These are phyloP conservation scores for Rasamsonia emersonii DNA, from an alignment of 2,329 filamentous ascomycete species.

Conservation along the genomic window DNA sequence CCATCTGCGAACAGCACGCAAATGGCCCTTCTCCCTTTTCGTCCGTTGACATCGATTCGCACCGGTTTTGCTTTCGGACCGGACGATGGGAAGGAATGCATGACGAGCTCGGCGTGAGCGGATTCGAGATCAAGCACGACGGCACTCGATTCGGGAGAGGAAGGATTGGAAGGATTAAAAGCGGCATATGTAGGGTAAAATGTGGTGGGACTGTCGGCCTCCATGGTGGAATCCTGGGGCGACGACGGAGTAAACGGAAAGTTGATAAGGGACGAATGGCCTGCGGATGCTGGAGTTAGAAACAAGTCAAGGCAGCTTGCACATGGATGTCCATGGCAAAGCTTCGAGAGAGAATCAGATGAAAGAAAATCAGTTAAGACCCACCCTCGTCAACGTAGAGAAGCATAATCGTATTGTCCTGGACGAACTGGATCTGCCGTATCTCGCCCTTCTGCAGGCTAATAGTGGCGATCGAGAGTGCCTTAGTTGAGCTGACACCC, in stretches of 20 bases:
- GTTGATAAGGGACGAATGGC: slow-evolving; percentile 24
- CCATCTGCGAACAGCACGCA: slow-evolving; percentile 48
- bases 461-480: slow-evolving; percentile 22
- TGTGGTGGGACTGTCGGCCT: slow-evolving; percentile 7
- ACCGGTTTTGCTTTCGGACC: slow-evolving; percentile 40
- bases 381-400: slow-evolving; percentile 40
- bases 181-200: slow-evolving; percentile 16
- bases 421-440: slow-evolving; percentile 59
- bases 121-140: slow-evolving; percentile 15
- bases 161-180: slow-evolving; percentile 7
- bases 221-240: slow-evolving; percentile 1
- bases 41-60: slow-evolving; percentile 47
- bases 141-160: slow-evolving; percentile 9
- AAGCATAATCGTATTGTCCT: slow-evolving; percentile 53
- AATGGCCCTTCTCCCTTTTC: slow-evolving; percentile 44
- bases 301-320: no score
- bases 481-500: slow-evolving; percentile 46
- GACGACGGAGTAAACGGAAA: slow-evolving; percentile 21
- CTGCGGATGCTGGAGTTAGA: slow-evolving; percentile 11
- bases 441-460: slow-evolving; percentile 26
- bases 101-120: slow-evolving; percentile 20
- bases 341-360: not conserved
- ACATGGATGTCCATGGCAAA: no score
- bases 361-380: slow-evolving; percentile 2
- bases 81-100: slow-evolving; percentile 39